These are phyloP conservation scores for Cercophora scortea DNA, from an alignment of 495 filamentous ascomycete species.

Conservation along the genomic window DNA sequence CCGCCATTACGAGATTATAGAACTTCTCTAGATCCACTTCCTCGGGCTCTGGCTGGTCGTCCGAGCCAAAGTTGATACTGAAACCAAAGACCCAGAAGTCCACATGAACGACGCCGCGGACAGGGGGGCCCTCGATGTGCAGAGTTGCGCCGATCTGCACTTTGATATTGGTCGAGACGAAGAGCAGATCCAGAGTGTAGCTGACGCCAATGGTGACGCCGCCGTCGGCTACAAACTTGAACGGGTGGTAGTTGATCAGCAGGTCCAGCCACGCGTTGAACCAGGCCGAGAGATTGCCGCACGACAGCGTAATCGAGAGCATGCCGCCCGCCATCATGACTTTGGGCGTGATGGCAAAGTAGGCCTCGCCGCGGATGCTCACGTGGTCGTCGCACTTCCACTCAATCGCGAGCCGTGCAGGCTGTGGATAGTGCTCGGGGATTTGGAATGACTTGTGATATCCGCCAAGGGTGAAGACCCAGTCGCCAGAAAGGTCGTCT, in stretches of 20 bases:
- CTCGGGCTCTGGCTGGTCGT: neutral
- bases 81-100: constrained; percentile 37
- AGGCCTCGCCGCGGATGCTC: constrained; percentile 34
- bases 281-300: constrained; percentile 28
- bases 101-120: constrained; percentile 32
- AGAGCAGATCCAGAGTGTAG: constrained; percentile 24
- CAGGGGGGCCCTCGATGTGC: constrained; percentile 27
- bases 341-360: constrained; percentile 48
- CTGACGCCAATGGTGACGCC: constrained; percentile 30
- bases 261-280: constrained; percentile 38
- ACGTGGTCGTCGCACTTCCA: constrained; percentile 26
- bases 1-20: too few species aligned
- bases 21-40: neutral
- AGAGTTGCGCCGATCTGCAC: constrained; percentile 29
- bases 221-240: constrained; percentile 29
- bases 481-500: constrained; percentile 27
- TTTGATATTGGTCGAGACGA: constrained; percentile 22
- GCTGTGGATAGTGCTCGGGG: constrained; percentile 35
- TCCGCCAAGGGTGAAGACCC: constrained; percentile 46
- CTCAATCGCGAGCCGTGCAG: constrained; percentile 34
- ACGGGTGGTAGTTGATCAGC: constrained; percentile 42
- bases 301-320: constrained; percentile 19
- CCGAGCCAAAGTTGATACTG: constrained; percentile 32
- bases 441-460: constrained; percentile 34
- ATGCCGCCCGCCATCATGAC: constrained; percentile 39